Evolutionary conservation across 768 basidiomycete genomes (phyloP), one percentile per base, ranked within the genome.

Genomic region (Goffeauzyma gilvescens): DNA sequence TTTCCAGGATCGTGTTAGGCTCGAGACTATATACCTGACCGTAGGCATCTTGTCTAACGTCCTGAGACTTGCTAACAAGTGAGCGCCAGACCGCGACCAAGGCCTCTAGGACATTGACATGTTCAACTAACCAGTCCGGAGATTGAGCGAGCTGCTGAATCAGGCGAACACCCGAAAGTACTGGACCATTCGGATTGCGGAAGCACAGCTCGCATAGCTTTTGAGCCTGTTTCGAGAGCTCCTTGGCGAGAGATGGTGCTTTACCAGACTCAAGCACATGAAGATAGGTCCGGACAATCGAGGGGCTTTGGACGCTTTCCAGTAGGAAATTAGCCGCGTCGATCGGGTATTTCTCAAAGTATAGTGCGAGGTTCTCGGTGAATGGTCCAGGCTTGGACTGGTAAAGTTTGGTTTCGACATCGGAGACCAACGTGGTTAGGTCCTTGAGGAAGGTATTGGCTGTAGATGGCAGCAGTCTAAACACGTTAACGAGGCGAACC

Each of bases 401-500:
- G 53, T 87, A 82, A 68, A 98, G 76, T 46, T 78, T 75, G 0
- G 81, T 73, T 63, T 98, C 93, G 3, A 85, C 86, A 54, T 89
- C 80, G 23, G 95, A 87, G 40, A 95, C 76, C 8, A 77, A 70
- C 46, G 79, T 79, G 48, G 86, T 76, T n/a, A 96, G 73, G 37
- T 75, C 75, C 52, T 84, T 77, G 27, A 98, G 71, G 66, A 89
- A 98, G 33, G 81, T 79, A 50, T 84, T 84, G 33, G 93, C 90
- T 0, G 87, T 79, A 2, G 57, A 46, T 1, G 93, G 93, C 8
- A 98, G 71, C 4, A 96, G 75, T 56, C 95, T 89, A 68, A 98
- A 96, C 45, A 98, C 86, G 55, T 96, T 90, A 42, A 89, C 81
- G 43, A 98, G 69, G n/a, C 81, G 78, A 22, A 89, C 85, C 49